phyloP scores from a whole-genome alignment of 2,329 filamentous ascomycete species.

The Talaromyces albobiverticillius region DNA sequence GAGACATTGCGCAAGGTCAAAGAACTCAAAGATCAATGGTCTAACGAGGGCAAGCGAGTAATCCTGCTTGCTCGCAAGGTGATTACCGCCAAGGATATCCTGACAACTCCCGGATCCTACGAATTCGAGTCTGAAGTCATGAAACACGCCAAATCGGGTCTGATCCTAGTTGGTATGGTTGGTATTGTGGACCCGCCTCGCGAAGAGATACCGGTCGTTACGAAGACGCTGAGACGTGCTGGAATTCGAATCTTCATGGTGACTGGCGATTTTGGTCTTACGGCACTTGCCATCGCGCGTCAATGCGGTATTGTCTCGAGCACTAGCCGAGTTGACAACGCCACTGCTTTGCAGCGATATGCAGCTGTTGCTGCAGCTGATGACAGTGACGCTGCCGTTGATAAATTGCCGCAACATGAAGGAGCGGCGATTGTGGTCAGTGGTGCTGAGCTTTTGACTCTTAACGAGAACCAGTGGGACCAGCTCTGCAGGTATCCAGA shows the following conservation, averaged over 20 bases:
- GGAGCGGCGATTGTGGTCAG: conserved; percentile 60
- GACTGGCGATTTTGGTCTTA: conserved; percentile 74
- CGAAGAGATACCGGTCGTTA: conserved; percentile 58
- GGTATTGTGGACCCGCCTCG: conserved; percentile 60
- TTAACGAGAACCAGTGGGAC: conserved; percentile 69
- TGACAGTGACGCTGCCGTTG: background rate
- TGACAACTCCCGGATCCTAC: conserved; percentile 42
- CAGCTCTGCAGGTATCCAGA: conserved; percentile 64
- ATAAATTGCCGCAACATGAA: background rate
- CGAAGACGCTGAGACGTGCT: conserved; percentile 63
- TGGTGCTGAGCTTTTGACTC: conserved; percentile 62
- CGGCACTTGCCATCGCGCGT: conserved; percentile 68
- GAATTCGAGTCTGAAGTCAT: conserved; percentile 59
- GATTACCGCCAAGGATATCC: conserved; percentile 42
- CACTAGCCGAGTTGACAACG: conserved; percentile 52
- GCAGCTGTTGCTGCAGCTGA: conserved; percentile 17
- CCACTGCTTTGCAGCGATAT: conserved; percentile 46
- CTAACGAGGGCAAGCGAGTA: conserved; percentile 64
- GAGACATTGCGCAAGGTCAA: conserved; percentile 50
- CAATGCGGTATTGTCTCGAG: conserved; percentile 68
- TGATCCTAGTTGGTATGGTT: conserved; percentile 56
- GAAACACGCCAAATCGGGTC: conserved; percentile 47
- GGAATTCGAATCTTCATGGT: conserved; percentile 80
- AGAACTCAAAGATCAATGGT: conserved; percentile 65
- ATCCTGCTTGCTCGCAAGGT: conserved; percentile 64